Percentiles rank a stretch among this genome's conserved stretches.
These are phyloP conservation scores for Rhizopus delemar DNA, from an alignment of 371 early-diverging fungal genomes.

Conservation along the genomic window DNA sequence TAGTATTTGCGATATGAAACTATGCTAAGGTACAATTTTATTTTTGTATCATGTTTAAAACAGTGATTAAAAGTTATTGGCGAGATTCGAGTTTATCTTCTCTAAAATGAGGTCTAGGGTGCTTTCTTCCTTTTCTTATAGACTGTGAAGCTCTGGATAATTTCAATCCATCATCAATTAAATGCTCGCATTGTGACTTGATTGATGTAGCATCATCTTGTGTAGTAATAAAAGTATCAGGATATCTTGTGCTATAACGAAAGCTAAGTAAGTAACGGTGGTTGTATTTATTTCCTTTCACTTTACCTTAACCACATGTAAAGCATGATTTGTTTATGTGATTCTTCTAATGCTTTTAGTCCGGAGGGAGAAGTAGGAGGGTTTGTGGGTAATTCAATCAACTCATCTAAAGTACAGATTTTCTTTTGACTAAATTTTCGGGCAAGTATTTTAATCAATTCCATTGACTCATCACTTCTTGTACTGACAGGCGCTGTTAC, in stretches of 20 bases:
- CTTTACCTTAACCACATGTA: slow-evolving; percentile 86
- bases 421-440: slow-evolving; percentile 40
- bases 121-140: neutral
- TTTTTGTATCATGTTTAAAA: no score
- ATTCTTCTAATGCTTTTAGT: slow-evolving; percentile 62
- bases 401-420: slow-evolving; percentile 44
- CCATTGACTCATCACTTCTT: slow-evolving; percentile 33
- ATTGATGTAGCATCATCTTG: slow-evolving; percentile 32
- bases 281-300: neutral
- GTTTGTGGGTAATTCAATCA: slow-evolving; percentile 56
- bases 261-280: neutral
- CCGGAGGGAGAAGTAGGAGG: slow-evolving; percentile 12
- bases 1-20: no score
- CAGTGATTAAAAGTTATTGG: no score
- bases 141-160: neutral
- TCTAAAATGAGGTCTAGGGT: no score
- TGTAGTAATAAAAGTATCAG: slow-evolving; percentile 38
- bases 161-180: slow-evolving; percentile 51
- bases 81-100: no score
- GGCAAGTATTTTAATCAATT: slow-evolving; percentile 39
- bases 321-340: slow-evolving; percentile 76
- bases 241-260: slow-evolving; percentile 47
- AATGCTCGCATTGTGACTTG: slow-evolving; percentile 46
- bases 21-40: no score
- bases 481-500: slow-evolving; percentile 66